Base-by-base conservation (phyloP, 75 land plant species). In the Pseudotsuga menziesii region DNA sequence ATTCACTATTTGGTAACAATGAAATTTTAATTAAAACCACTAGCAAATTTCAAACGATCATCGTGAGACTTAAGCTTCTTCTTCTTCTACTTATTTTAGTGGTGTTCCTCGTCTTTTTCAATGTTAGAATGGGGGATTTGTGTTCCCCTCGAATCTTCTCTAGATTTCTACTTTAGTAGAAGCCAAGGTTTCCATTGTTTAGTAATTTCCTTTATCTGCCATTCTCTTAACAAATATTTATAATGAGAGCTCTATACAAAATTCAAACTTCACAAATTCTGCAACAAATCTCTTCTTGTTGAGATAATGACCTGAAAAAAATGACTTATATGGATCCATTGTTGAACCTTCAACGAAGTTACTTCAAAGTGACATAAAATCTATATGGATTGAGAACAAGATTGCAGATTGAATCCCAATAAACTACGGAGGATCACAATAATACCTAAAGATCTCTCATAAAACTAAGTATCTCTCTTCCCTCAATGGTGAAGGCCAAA, bases 221-320 rank as follows among this genome's bases (percentile, higher is more conserved):
- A 76, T 63, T 77, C 78, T 57, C 57, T 54, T 19, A 73, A 25
- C 22, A 75, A 23, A 32, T 60, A 58, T 44, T 26, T 29, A n/a
- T 57, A 78, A 58, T 13, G 20, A 69, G 6, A 69, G 9, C 27
- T 17, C 27, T 27, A 19, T 27, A 29, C 25, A 71, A 70, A 86
- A 92, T 92, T 90, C 35, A 70, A 94, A 94, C 56, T 78, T 86
- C 8, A 64, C 80, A 36, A 94, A 80, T 67, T 94, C 97, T 4
- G 59, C 16, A 14, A 89, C 70, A 69, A 94, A 94, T 39, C 71
- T 83, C 79, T 88, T 94, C 73, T 76, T 80, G 74, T 92, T 84
- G 64, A 94, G 85, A 36, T 78, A 85, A 16, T 77, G 79, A 29
- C 97, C 94, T 41, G 91, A 71, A 74, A 94, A 94, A 17, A 94